Percentiles rank a stretch among this genome's conserved stretches.
Evolutionary conservation across 2,329 filamentous ascomycete species (phyloP).

Genomic region (Hypoxylon sp.): DNA sequence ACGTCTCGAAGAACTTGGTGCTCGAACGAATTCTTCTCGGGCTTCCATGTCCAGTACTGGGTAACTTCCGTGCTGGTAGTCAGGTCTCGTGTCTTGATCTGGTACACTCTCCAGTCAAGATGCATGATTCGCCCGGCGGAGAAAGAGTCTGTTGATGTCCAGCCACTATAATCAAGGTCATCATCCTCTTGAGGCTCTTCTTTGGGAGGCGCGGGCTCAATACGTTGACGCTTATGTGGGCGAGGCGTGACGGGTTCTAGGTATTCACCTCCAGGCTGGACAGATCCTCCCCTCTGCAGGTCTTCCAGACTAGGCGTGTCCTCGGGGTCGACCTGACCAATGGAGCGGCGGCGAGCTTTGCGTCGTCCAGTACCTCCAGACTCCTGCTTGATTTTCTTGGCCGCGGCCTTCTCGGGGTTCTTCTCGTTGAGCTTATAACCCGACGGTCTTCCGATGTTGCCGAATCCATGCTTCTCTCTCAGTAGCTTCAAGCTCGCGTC

Average conservation of each 20-base stretch:
- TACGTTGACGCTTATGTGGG: constrained; percentile 52
- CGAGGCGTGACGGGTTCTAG: constrained; percentile 52
- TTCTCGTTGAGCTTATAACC: constrained; percentile 59
- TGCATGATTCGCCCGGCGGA: constrained; percentile 61
- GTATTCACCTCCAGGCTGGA: constrained; percentile 42
- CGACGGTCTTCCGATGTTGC: constrained; percentile 71
- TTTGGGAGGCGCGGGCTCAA: constrained; percentile 41
- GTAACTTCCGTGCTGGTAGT: constrained; percentile 65
- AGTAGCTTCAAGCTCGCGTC: constrained; percentile 66
- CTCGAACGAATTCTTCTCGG: constrained; percentile 61
- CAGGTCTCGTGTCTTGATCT: constrained; percentile 65
- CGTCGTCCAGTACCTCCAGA: constrained; percentile 42
- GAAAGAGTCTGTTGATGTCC: constrained; percentile 67
- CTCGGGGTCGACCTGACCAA: constrained; percentile 53
- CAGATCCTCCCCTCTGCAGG: constrained; percentile 29
- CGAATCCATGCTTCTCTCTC: constrained; percentile 67
- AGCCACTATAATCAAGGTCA: constrained; percentile 63
- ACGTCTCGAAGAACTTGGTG: constrained; percentile 67
- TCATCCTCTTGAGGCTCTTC: constrained; percentile 52
- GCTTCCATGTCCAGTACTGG: constrained; percentile 70
- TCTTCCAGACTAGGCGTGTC: constrained; percentile 41
- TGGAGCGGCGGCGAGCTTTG: constrained; percentile 52
- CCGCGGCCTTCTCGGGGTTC: constrained; percentile 50
- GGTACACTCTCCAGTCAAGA: constrained; percentile 67
- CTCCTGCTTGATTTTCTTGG: constrained; percentile 53